A percentile compares a stretch with the other conserved stretches of the same genome.
Evolutionary conservation across 164 flowering plant species (phyloP).

Genomic region (Vitis rotundifolia): DNA sequence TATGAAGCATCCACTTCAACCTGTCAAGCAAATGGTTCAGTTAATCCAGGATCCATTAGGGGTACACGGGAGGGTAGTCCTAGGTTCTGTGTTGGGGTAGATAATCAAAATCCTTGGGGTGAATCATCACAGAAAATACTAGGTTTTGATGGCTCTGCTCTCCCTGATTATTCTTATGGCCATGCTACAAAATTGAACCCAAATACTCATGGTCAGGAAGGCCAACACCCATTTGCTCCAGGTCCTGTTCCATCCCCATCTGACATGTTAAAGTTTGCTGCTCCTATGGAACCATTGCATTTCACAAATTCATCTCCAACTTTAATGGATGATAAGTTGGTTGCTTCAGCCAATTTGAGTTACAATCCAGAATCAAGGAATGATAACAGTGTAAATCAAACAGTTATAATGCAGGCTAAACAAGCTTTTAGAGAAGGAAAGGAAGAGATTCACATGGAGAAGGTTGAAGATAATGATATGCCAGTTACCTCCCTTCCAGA

Average conservation of each 20-base stretch:
- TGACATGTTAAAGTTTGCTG: conserved; percentile 26
- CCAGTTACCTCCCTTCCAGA: conserved; percentile 15
- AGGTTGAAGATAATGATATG: conserved; percentile 19
- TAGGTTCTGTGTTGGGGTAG: conserved; percentile 42
- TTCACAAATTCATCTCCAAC: conserved; percentile 24
- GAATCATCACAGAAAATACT: conserved; percentile 43
- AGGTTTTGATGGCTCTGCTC: conserved; percentile 55
- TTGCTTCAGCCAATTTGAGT: conserved; percentile 17
- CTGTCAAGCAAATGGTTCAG: conserved; percentile 49
- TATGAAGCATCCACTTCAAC: conserved; percentile 53
- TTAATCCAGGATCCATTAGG: conserved; percentile 40
- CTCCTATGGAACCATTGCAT: conserved; percentile 22
- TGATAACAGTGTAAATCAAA: conserved; percentile 17
- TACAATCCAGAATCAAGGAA: conserved; percentile 15
- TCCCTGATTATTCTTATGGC: conserved; percentile 44
- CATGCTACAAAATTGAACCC: conserved; percentile 35
- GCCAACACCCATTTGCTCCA: conserved; percentile 20
- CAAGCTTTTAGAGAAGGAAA: conserved; percentile 19
- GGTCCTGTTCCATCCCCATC: conserved; percentile 28
- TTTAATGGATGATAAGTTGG: conserved; percentile 24
- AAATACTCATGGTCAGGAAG: conserved; percentile 30
- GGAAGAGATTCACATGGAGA: conserved; percentile 14
- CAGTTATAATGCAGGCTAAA: conserved; percentile 24
- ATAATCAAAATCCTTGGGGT: conserved; percentile 49
- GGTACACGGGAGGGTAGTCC: conserved; percentile 50